A percentile compares a stretch with the other conserved stretches of the same genome.
phyloP scores from a whole-genome alignment of 139 green algal genomes.

The Nannochloris sp. region DNA sequence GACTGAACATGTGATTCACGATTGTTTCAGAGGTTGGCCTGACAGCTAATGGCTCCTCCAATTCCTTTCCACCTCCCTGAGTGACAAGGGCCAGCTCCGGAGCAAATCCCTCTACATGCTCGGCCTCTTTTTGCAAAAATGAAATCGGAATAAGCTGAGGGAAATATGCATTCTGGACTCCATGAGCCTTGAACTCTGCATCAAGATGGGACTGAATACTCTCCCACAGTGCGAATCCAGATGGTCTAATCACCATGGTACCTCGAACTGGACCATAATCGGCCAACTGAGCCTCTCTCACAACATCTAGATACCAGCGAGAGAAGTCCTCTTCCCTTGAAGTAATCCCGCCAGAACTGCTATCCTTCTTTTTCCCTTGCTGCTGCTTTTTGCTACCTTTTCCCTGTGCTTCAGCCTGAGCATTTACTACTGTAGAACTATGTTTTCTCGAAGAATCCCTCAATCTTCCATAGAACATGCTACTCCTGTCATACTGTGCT shows the following conservation, averaged over 20 bases:
- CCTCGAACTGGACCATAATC: conserved; percentile 96
- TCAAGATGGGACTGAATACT: conserved; percentile 38
- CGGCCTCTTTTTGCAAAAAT: conserved; percentile 97
- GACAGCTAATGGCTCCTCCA: conserved; percentile 96
- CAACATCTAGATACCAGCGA: conserved; percentile 94
- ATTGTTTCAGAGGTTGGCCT: conserved; percentile 96
- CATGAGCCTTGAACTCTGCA: conserved; percentile 74
- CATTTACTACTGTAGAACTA: background rate
- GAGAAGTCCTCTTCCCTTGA: conserved; percentile 77
- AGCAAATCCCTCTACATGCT: conserved; percentile 98
- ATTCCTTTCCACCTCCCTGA: conserved; percentile 87
- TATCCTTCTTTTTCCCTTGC: conserved; percentile 26
- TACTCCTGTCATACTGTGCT: too few species aligned
- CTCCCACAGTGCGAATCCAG: conserved; percentile 82
- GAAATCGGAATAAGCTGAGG: conserved; percentile 95
- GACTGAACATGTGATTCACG: conserved; percentile 97
- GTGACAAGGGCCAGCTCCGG: conserved; percentile 97
- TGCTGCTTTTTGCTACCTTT: conserved; percentile 9
- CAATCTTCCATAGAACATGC: background rate
- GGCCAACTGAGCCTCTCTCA: conserved; percentile 86
- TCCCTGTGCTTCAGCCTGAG: background rate
- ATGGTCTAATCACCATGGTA: conserved; percentile 98
- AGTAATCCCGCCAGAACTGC: conserved; percentile 48
- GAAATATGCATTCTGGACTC: conserved; percentile 93
- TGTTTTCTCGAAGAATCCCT: background rate